Base-by-base conservation (phyloP, 768 basidiomycete genomes). In the Rhizopogon roseolus region DNA sequence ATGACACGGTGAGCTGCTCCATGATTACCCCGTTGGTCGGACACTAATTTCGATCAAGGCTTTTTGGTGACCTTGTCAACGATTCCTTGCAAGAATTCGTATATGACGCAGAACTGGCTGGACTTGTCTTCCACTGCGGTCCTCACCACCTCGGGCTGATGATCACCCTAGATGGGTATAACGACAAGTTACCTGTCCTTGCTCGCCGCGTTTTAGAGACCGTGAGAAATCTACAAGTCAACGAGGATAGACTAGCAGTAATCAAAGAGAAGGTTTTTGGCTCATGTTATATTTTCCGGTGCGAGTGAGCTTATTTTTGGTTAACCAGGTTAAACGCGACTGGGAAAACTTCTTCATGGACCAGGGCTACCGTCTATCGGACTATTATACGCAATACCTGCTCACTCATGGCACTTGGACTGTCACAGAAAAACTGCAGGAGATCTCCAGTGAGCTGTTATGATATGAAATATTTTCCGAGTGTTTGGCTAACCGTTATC, bases 41-140 rank as follows among this genome's bases (percentile, higher is more conserved):
- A 29, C 36, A 14, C 6, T 49, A 25, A n/a, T n/a, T 25, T 25
- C 44, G 29, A 40, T 37, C 16, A 46, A 91, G 90, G 50, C 71
- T 99, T 11, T 94, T 85, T 68, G 75, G 84, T 49, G 89, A 94
- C 58, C 77, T 98, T 32, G 88, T 98, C 60, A 84, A 82, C 28
- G 97, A 99, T 63, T 81, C 90, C 2, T 80, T 98, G 49, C 85
- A 85, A 6, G 97, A 99, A 70, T 93, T 88, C 61, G 76, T 91
- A 0, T 98, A 98, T 65, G 87, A 94, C 63, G 97, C 97, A 10
- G 87, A 90, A 40, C 80, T 98, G 25, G 97, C 96, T 13, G 94
- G 94, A 27, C 77, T 98, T 36, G 73, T 75, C 5, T 98, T 94
- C 68, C 77, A 72, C 57, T 78, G 95, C 56, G 70, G 77, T 25